Conservation (phyloP, 2,329 filamentous ascomycete genomes). For the Pseudocercospora vitis region DNA sequence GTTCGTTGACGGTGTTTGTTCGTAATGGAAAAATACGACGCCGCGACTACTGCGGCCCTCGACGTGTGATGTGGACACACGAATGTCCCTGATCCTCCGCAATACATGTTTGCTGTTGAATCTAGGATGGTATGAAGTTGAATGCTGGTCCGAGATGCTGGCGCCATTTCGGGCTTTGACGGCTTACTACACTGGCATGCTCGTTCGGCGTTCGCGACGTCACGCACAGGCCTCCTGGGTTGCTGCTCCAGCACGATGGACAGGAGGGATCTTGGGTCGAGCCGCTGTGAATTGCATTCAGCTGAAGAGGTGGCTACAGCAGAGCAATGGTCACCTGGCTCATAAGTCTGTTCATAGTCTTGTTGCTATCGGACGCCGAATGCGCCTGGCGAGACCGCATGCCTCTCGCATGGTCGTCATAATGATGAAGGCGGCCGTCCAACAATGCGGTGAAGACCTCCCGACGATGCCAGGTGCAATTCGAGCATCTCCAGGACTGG, state of each 20-base stretch:
- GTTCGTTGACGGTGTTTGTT: neutral
- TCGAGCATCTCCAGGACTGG: neutral
- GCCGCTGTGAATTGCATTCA: no score
- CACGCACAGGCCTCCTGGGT: slow-evolving; percentile 11
- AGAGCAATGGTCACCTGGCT: no score
- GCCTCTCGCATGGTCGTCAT: no score
- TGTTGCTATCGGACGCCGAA: no score
- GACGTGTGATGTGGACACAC: neutral
- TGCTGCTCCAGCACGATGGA: no score
- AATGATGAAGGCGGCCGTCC: neutral
- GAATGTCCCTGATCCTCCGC: neutral
- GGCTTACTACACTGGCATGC: slow-evolving; percentile 7
- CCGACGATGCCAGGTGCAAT: neutral
- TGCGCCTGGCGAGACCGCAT: no score
- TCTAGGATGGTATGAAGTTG: neutral
- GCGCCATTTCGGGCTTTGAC: slow-evolving; percentile 13
- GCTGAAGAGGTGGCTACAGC: no score
- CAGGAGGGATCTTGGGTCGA: no score
- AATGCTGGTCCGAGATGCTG: neutral
- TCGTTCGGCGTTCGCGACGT: slow-evolving; percentile 4
- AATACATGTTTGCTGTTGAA: neutral
- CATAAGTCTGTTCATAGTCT: no score
- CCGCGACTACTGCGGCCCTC: neutral
- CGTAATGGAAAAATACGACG: neutral
- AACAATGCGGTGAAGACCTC: neutral